Percentiles rank a stretch among this genome's conserved stretches.
These are phyloP conservation scores for Auriscalpium microsporum DNA, from an alignment of 768 basidiomycete species.

Conservation along the genomic window DNA sequence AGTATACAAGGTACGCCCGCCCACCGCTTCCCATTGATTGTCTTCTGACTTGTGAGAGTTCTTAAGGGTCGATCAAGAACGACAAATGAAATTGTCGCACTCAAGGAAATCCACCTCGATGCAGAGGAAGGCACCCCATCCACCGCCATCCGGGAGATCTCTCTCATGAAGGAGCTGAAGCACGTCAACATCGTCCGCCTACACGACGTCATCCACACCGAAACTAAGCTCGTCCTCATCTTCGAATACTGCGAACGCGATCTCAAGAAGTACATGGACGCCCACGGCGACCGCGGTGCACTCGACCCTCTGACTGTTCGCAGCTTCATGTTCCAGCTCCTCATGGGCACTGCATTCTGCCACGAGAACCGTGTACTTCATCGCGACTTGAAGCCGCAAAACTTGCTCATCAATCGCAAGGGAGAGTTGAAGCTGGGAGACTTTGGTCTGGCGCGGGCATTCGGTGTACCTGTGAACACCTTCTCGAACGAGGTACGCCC, in stretches of 20 bases:
- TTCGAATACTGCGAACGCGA: slow-evolving; percentile 99
- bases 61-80: slow-evolving; percentile 87
- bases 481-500: slow-evolving; percentile 85
- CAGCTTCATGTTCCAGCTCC: slow-evolving; percentile 95
- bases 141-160: slow-evolving; percentile 98
- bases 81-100: slow-evolving; percentile 96
- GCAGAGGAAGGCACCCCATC: slow-evolving; percentile 98
- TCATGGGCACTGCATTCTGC: slow-evolving; percentile 96
- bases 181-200: slow-evolving; percentile 98
- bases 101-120: slow-evolving; percentile 99
- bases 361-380: slow-evolving; percentile 98
- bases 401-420: slow-evolving; percentile 93
- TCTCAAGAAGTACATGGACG: slow-evolving; percentile 99
- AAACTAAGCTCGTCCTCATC: slow-evolving; percentile 94
- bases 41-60: neutral
- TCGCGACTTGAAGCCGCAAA: slow-evolving; percentile 97
- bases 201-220: slow-evolving; percentile 98
- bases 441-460: slow-evolving; percentile 94
- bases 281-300: slow-evolving; percentile 91
- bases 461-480: slow-evolving; percentile 98
- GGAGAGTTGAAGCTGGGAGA: slow-evolving; percentile 96
- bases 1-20: slow-evolving; percentile 76
- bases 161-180: slow-evolving; percentile 98
- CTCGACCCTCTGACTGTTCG: slow-evolving; percentile 82
- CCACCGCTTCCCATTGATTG: neutral